A percentile compares a stretch with the other conserved stretches of the same genome.
phyloP scores from a whole-genome alignment of 2,329 filamentous ascomycete genomes.

The Ceratocystis papillata region DNA sequence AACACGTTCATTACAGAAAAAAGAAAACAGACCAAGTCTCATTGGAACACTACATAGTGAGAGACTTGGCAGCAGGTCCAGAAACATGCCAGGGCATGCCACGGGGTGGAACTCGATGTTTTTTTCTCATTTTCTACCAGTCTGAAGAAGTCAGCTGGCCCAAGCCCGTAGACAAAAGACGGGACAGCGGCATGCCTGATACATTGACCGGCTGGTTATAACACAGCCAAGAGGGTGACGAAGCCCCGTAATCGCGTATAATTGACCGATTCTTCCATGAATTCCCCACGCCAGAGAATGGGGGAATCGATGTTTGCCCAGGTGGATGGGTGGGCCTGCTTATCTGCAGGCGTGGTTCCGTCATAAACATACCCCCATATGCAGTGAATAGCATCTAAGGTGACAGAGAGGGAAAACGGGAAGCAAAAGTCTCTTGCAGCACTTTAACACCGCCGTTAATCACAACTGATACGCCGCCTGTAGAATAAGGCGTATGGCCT shows the following conservation, averaged over 20 bases:
- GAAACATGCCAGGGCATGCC: neutral
- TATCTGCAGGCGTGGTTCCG: neutral
- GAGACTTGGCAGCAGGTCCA: neutral
- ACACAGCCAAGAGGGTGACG: neutral
- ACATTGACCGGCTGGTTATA: neutral
- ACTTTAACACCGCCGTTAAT: neutral
- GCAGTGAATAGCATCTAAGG: neutral
- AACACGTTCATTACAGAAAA: no score
- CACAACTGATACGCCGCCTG: neutral
- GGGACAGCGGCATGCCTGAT: neutral
- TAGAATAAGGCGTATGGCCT: neutral
- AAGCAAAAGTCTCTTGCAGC: neutral
- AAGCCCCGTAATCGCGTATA: neutral
- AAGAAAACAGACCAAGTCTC: no score
- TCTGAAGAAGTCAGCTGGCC: neutral
- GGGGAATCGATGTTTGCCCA: neutral
- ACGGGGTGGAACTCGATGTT: neutral
- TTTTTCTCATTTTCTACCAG: neutral
- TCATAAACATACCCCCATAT: neutral
- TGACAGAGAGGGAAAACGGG: neutral
- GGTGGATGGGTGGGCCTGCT: neutral
- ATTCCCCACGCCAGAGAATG: neutral
- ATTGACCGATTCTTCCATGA: neutral
- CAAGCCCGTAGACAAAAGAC: neutral
- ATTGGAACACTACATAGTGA: neutral